A percentile compares a stretch with the other conserved stretches of the same genome.
These are phyloP conservation scores for Angomonas ambiguus DNA, from an alignment of 208 protist species.

Conservation along the genomic window DNA sequence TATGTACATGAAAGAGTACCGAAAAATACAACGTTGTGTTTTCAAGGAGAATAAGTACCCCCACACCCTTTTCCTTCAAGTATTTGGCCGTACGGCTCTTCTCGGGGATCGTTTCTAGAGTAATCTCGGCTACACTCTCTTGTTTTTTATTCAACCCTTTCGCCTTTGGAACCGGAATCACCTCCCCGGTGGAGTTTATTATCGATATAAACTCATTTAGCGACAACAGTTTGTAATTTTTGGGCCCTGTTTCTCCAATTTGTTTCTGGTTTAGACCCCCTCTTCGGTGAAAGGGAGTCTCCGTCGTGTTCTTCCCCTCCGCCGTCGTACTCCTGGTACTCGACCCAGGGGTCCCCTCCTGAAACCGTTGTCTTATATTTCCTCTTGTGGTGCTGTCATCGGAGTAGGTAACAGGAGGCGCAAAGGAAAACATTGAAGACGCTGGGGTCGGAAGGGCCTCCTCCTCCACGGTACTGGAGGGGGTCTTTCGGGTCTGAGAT, in stretches of 20 bases:
- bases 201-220: neutral
- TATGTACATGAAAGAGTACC: constrained; percentile 23
- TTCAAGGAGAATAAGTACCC: constrained; percentile 28
- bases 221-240: constrained; percentile 1
- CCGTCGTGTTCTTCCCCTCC: no score
- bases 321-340: no score
- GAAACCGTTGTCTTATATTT: neutral
- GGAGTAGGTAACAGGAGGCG: neutral
- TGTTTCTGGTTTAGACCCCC: no score
- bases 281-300: neutral
- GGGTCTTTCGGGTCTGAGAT: no score
- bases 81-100: neutral
- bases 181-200: neutral
- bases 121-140: no score
- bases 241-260: no score
- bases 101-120: neutral
- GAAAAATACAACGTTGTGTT: constrained; percentile 29
- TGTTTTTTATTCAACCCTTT: neutral
- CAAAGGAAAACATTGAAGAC: constrained; percentile 4
- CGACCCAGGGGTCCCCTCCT: neutral
- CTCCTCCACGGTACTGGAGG: no score
- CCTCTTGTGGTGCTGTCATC: neutral
- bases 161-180: neutral
- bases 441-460: no score
- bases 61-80: constrained; percentile 14